Evolutionary conservation across 2,329 filamentous ascomycete species (phyloP).

Genomic region (Aaosphaeria arxii): DNA sequence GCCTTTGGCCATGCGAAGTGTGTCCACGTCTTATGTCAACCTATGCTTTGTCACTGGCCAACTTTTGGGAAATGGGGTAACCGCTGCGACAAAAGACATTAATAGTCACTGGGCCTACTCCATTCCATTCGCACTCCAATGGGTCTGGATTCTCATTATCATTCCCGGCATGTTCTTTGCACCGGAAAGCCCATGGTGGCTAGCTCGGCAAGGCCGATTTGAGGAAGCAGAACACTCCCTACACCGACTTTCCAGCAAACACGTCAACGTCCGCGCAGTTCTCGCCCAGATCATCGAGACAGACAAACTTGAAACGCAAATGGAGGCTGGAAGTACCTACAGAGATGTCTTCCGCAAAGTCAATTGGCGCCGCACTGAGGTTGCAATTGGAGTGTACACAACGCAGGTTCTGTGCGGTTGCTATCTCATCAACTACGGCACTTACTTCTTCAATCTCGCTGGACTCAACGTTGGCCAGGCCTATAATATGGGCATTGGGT

Average conservation of each 20-base stretch:
- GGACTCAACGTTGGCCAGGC: constrained; percentile 36
- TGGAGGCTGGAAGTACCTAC: constrained; percentile 64
- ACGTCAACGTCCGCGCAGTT: constrained; percentile 48
- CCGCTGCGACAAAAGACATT: constrained; percentile 30
- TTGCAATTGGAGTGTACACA: constrained; percentile 50
- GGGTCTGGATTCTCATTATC: constrained; percentile 69
- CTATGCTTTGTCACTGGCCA: constrained; percentile 63
- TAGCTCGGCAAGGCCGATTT: constrained; percentile 61
- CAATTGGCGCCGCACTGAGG: constrained; percentile 72
- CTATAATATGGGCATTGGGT: constrained; percentile 48
- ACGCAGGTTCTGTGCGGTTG: constrained; percentile 44
- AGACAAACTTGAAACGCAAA: constrained; percentile 63
- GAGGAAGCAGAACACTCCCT: constrained; percentile 65
- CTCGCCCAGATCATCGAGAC: constrained; percentile 88
- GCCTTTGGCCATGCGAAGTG: constrained; percentile 56
- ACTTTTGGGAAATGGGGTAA: constrained; percentile 48
- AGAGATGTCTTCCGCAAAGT: constrained; percentile 76
- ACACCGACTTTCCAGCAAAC: constrained; percentile 58
- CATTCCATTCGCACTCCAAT: constrained; percentile 65
- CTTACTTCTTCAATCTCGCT: constrained; percentile 44
- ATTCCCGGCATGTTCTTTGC: constrained; percentile 63
- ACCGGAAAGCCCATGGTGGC: constrained; percentile 71
- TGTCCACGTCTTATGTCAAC: constrained; percentile 60
- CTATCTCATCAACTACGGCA: constrained; percentile 41
- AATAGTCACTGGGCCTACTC: constrained; percentile 61